A percentile compares a stretch with the other conserved stretches of the same genome.
These are phyloP conservation scores for Hibiscus syriacus DNA, from an alignment of 345 rosid species.

Conservation along the genomic window DNA sequence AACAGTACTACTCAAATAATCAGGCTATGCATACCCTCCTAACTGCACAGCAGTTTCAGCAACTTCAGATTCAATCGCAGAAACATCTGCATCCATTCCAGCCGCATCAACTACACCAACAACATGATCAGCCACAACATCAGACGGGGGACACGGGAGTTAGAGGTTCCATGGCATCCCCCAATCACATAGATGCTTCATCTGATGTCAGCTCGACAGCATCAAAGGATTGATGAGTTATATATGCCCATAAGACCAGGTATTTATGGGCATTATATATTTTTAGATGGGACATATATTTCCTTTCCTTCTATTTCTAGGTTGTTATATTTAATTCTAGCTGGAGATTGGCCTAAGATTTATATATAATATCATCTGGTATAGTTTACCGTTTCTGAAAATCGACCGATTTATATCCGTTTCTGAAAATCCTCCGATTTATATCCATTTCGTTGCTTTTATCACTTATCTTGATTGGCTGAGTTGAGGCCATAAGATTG, in stretches of 20 bases:
- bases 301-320: slow-evolving; percentile 14
- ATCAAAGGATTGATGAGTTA: slow-evolving; percentile 28
- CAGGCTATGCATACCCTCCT: slow-evolving; percentile 60
- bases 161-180: slow-evolving; percentile 40
- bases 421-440: no score
- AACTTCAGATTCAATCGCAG: slow-evolving; percentile 85
- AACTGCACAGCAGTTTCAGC: slow-evolving; percentile 83
- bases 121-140: slow-evolving; percentile 43
- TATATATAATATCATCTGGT: background rate
- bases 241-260: background rate
- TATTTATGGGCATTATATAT: no score
- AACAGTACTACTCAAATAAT: slow-evolving; percentile 59
- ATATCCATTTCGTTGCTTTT: no score
- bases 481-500: no score
- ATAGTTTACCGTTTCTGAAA: background rate
- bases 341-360: background rate
- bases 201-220: slow-evolving; percentile 26
- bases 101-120: slow-evolving; percentile 46
- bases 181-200: slow-evolving; percentile 45
- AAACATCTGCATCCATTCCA: slow-evolving; percentile 51
- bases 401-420: background rate
- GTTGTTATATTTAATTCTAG: slow-evolving; percentile 16
- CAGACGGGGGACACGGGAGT: slow-evolving; percentile 32
- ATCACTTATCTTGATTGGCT: no score
- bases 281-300: slow-evolving; percentile 20